Conservation (phyloP, 2,329 filamentous ascomycete species). For the Cryphonectria japonica region DNA sequence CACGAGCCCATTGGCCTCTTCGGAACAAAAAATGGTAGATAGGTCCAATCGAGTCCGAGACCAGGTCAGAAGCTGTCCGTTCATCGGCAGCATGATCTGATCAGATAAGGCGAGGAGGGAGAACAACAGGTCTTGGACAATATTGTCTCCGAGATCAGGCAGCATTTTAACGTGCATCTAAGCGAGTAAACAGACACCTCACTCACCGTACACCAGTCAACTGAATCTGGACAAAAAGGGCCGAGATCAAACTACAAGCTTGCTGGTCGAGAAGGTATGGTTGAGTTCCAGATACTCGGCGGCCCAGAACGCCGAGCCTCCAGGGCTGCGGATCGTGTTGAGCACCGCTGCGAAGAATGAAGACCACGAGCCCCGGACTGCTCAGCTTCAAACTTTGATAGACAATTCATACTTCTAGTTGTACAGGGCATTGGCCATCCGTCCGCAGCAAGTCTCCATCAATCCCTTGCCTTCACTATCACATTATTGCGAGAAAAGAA, state of each 20-base stretch:
- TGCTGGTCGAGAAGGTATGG: neutral
- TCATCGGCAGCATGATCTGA: neutral
- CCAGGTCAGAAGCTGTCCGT: neutral
- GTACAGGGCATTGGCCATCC: neutral
- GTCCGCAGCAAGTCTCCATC: too few relatives aligned
- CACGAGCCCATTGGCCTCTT: neutral
- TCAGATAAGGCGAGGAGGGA: neutral
- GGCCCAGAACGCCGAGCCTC: neutral
- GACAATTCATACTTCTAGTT: neutral
- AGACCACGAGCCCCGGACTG: neutral
- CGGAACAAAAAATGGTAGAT: neutral
- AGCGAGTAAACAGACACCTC: neutral
- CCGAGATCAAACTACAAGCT: neutral
- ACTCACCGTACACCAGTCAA: neutral
- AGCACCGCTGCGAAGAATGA: neutral
- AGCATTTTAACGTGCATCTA: neutral
- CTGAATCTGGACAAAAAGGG: neutral
- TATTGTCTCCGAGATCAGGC: neutral
- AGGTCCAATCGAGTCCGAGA: neutral
- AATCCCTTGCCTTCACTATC: neutral
- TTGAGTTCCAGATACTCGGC: neutral
- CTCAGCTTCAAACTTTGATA: neutral
- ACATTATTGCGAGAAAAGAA: neutral
- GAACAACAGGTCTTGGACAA: neutral
- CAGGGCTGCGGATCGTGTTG: neutral